phyloP scores from a whole-genome alignment of 2,329 filamentous ascomycete genomes.

The Ceratocystis papillata region DNA sequence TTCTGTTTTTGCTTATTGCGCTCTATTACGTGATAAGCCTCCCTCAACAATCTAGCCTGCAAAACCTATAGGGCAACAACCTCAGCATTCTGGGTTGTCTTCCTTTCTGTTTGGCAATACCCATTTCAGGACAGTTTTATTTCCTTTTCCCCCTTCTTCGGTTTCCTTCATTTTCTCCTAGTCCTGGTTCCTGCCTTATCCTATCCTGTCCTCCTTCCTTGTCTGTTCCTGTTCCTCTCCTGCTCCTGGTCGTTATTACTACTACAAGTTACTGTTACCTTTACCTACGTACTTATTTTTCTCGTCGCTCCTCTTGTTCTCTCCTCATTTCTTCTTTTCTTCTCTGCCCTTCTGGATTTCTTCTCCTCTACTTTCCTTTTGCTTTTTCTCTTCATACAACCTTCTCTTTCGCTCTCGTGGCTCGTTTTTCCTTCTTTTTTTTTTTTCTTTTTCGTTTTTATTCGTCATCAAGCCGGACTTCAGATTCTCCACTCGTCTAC shows the following conservation, averaged over 20 bases:
- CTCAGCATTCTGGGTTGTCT: slow-evolving; percentile 1
- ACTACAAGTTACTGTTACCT: slow-evolving; percentile 1
- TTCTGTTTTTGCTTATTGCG: background rate
- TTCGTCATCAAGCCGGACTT: slow-evolving; percentile 15
- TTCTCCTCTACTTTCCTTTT: slow-evolving; percentile 9
- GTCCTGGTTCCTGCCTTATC: slow-evolving; percentile 18
- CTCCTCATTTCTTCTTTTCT: slow-evolving; percentile 5
- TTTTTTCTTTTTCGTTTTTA: slow-evolving; percentile 5
- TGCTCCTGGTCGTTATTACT: background rate
- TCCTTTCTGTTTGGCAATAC: slow-evolving; percentile 11
- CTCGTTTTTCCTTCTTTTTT: background rate
- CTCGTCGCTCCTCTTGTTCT: slow-evolving; percentile 4
- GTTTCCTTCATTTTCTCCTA: slow-evolving; percentile 11
- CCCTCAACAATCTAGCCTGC: background rate
- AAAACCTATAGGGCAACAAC: background rate
- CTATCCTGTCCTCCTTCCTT: background rate
- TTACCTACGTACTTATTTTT: slow-evolving; percentile 4
- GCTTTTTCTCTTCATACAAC: slow-evolving; percentile 4
- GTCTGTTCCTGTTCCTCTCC: background rate
- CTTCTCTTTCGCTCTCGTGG: background rate
- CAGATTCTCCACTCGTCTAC: background rate
- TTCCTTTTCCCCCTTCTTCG: slow-evolving; percentile 15
- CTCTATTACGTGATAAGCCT: background rate
- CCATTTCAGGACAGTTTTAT: slow-evolving; percentile 4
- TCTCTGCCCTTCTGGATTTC: background rate